phyloP scores from a whole-genome alignment of 345 rosid species.

The Lepidium didymum region DNA sequence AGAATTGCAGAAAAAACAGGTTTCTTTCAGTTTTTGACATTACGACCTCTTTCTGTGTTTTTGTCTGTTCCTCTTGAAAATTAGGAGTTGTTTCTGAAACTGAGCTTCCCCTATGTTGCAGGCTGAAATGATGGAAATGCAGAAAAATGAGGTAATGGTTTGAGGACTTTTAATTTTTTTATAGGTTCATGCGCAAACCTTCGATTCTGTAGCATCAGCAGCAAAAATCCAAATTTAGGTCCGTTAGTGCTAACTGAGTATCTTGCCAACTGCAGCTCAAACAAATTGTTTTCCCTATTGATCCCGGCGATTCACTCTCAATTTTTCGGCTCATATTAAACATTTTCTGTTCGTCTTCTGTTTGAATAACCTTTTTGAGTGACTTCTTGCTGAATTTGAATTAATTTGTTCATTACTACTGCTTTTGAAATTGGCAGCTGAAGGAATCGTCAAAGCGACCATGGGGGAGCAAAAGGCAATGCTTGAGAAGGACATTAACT shows the following conservation, averaged over 20 bases:
- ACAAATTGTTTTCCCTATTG: not conserved
- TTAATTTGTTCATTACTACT: not conserved
- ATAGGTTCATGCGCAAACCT: not conserved
- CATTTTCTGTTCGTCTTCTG: not conserved
- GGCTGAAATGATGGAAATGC: slow-evolving; percentile 51
- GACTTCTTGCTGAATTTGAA: not conserved
- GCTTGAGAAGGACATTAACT: slow-evolving; percentile 44
- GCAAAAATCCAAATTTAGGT: not conserved
- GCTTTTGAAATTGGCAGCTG: slow-evolving; percentile 25
- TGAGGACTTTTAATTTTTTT: not conserved
- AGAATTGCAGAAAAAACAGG: slow-evolving; percentile 77
- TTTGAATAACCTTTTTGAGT: not conserved
- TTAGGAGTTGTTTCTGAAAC: slow-evolving; percentile 5
- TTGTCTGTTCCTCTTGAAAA: not conserved
- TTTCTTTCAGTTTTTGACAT: slow-evolving; percentile 3
- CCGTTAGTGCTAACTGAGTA: not conserved
- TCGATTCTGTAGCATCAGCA: not conserved
- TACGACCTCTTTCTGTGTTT: not conserved
- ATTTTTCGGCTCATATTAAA: not conserved
- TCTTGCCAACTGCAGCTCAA: not conserved
- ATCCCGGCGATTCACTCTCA: too few relatives aligned
- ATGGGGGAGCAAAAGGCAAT: slow-evolving; percentile 53
- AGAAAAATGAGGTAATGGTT: slow-evolving; percentile 50
- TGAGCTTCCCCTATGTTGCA: slow-evolving; percentile 31
- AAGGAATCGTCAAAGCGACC: slow-evolving; percentile 39